These are phyloP conservation scores for Hydrangea macrophylla DNA, from an alignment of 148 eudicot genomes.

Conservation along the genomic window DNA sequence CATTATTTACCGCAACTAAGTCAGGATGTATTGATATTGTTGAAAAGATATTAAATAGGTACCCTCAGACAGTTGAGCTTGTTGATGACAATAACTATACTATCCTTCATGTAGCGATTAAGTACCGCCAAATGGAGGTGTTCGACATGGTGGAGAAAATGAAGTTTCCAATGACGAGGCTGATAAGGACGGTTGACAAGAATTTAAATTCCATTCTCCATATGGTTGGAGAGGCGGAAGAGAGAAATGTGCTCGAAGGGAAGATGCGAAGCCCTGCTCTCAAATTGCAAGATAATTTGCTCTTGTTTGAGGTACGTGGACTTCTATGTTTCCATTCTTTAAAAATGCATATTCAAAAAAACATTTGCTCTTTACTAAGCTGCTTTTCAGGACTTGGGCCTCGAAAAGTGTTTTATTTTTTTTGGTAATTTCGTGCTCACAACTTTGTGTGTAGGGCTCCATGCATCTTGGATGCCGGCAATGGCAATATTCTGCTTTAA, in stretches of 20 bases:
- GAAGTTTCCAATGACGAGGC: neutral
- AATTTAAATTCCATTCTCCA: neutral
- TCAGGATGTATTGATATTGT: conserved; percentile 4
- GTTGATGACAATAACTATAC: neutral
- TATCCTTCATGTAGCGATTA: conserved; percentile 6
- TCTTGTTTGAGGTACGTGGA: conserved; percentile 1
- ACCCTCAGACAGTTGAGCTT: conserved; percentile 11
- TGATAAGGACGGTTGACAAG: neutral
- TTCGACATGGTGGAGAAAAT: neutral
- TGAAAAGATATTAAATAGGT: neutral
- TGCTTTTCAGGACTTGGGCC: no score
- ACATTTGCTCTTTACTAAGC: no score
- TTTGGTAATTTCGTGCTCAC: no score
- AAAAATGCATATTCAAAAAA: no score
- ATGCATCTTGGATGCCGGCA: no score
- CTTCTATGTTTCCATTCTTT: neutral
- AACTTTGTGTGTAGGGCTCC: no score
- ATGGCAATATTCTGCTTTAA: no score
- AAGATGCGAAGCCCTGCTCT: neutral
- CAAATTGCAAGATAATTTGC: neutral
- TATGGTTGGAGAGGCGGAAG: neutral
- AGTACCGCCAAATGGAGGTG: conserved; percentile 4
- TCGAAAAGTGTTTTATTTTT: no score
- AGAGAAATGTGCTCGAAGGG: neutral
- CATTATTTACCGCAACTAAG: conserved; percentile 10